Conservation (phyloP, 768 basidiomycete species). For the Sistotremastrum suecicum region DNA sequence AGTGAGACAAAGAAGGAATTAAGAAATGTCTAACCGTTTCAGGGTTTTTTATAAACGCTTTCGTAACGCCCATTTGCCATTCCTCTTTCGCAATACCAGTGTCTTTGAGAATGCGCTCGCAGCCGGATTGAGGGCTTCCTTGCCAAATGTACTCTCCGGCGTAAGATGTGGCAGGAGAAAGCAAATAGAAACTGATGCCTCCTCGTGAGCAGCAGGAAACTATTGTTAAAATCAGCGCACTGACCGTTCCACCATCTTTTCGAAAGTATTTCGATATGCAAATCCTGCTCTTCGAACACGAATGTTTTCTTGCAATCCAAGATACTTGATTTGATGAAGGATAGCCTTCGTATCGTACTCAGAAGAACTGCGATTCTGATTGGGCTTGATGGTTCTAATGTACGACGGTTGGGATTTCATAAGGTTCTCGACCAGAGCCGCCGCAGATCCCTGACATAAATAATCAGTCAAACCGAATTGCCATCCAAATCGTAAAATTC, state of each 20-base stretch:
- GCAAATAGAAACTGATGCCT: conserved; percentile 57
- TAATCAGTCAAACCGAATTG: not conserved
- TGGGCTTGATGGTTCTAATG: conserved; percentile 98
- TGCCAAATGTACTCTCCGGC: conserved; percentile 98
- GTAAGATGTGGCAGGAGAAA: conserved; percentile 91
- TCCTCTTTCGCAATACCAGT: conserved; percentile 94
- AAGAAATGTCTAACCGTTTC: conserved; percentile 56
- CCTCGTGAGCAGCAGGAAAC: not conserved
- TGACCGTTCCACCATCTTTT: conserved; percentile 90
- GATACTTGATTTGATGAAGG: conserved; percentile 97
- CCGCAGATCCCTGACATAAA: conserved; percentile 60
- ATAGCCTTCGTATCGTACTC: conserved; percentile 95
- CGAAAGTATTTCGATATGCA: conserved; percentile 95
- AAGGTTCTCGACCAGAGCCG: conserved; percentile 90
- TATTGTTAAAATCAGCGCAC: conserved; percentile 1
- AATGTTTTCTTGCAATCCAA: conserved; percentile 97
- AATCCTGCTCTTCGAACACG: conserved; percentile 95
- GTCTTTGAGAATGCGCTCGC: conserved; percentile 83
- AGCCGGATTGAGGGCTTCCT: conserved; percentile 81
- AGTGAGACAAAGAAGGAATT: conserved; percentile 1
- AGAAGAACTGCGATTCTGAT: conserved; percentile 82
- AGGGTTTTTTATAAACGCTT: conserved; percentile 98
- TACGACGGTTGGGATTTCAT: conserved; percentile 97
- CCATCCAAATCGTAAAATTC: conserved; percentile 2
- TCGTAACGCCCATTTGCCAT: conserved; percentile 99